phyloP scores from a whole-genome alignment of 768 basidiomycete genomes.

The Boletus pseudo-olivaceus region DNA sequence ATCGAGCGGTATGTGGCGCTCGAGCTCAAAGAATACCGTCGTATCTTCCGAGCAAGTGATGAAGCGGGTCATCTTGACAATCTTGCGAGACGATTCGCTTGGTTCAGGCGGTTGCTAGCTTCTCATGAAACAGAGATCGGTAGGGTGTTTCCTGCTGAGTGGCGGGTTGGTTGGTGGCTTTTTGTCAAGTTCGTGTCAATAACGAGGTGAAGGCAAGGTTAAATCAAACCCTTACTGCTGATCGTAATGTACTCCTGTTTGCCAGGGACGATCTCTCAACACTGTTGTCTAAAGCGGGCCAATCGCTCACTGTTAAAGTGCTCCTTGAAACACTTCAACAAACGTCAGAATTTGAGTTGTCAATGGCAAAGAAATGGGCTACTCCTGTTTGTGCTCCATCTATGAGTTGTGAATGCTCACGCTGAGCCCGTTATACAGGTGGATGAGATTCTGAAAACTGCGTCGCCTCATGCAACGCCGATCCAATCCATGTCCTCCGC shows the following conservation, averaged over 20 bases:
- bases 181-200: slow-evolving; percentile 86
- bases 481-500: slow-evolving; percentile 75
- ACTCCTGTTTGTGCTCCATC: slow-evolving; percentile 50
- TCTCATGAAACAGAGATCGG: slow-evolving; percentile 87
- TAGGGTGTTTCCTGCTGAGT: slow-evolving; percentile 76
- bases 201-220: slow-evolving; percentile 55
- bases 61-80: slow-evolving; percentile 98
- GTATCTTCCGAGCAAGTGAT: slow-evolving; percentile 89
- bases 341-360: slow-evolving; percentile 83
- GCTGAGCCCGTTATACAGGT: slow-evolving; percentile 40
- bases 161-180: slow-evolving; percentile 83
- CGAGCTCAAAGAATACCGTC: slow-evolving; percentile 92
- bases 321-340: slow-evolving; percentile 85
- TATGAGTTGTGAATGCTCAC: not conserved
- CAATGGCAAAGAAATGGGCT: slow-evolving; percentile 79
- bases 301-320: slow-evolving; percentile 68
- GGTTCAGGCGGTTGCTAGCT: slow-evolving; percentile 85
- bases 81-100: slow-evolving; percentile 86
- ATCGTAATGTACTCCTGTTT: not conserved
- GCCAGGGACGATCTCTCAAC: slow-evolving; percentile 79
- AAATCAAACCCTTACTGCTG: not conserved
- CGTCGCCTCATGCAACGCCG: slow-evolving; percentile 49
- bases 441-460: slow-evolving; percentile 57
- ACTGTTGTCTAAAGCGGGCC: slow-evolving; percentile 73
- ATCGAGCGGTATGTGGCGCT: slow-evolving; percentile 87